These are phyloP conservation scores for Nakazawaea pomicola DNA, from an alignment of 805 yeast genomes.

Conservation along the genomic window DNA sequence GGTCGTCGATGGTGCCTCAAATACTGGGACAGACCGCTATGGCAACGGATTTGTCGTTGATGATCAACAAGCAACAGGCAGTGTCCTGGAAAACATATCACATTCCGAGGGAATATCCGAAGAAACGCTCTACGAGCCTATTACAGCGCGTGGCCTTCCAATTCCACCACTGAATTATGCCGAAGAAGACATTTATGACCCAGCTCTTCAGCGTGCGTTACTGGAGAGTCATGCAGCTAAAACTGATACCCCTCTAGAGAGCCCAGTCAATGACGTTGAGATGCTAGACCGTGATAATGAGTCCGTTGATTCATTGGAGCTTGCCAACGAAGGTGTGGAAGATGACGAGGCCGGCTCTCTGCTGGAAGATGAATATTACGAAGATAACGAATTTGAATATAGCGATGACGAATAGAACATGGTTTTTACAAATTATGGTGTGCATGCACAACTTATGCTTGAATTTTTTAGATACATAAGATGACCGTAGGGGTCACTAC, in stretches of 20 bases:
- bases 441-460: no score
- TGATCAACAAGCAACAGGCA: no score
- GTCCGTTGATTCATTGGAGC: slow-evolving; percentile 10
- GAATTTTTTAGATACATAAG: no score
- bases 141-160: no score
- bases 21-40: not conserved
- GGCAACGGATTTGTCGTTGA: slow-evolving; percentile 8
- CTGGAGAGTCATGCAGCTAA: slow-evolving; percentile 1
- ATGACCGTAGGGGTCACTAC: no score
- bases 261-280: no score
- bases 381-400: slow-evolving; percentile 43
- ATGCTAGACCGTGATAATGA: slow-evolving; percentile 8
- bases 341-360: slow-evolving; percentile 3
- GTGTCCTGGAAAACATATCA: no score
- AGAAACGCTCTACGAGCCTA: no score
- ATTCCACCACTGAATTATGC: no score
- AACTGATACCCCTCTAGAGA: no score
- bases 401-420: slow-evolving; percentile 22
- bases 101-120: no score
- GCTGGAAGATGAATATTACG: slow-evolving; percentile 15
- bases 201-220: not conserved
- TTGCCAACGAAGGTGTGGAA: slow-evolving; percentile 6
- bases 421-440: no score
- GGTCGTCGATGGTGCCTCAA: not conserved
- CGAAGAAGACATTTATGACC: slow-evolving; percentile 8